Evolutionary conservation across 768 basidiomycete genomes (phyloP).

Genomic region (Tricholoma sp.): DNA sequence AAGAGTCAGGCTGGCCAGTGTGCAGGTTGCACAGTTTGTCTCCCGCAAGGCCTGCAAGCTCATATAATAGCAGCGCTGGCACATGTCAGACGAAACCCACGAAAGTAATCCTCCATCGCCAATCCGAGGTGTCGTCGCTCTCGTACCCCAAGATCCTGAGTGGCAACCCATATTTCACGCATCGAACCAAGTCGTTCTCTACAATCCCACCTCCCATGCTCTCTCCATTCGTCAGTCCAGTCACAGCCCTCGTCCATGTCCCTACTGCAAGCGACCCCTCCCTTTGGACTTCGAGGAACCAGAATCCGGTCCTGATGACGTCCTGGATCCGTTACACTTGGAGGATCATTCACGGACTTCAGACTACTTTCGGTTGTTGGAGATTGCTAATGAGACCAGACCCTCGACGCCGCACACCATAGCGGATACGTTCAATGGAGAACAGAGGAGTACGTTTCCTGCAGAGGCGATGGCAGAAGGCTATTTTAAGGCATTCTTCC

Average conservation of each 20-base stretch:
- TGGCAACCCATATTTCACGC: conserved; percentile 82
- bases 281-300: conserved; percentile 36
- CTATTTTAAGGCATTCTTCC: conserved; percentile 91
- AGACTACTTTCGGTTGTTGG: conserved; percentile 80
- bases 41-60: background rate
- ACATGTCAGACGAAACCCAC: conserved; percentile 8
- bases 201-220: conserved; percentile 82
- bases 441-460: conserved; percentile 41
- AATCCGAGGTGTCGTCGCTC: conserved; percentile 11
- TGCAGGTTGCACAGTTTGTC: background rate
- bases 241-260: conserved; percentile 41
- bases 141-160: conserved; percentile 23
- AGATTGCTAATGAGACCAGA: conserved; percentile 62
- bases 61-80: background rate
- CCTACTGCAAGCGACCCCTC: conserved; percentile 67
- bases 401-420: conserved; percentile 45
- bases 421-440: conserved; percentile 1
- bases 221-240: conserved; percentile 52
- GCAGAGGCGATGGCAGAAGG: conserved; percentile 82
- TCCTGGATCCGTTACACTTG: conserved; percentile 28
- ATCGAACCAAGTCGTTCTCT: conserved; percentile 85
- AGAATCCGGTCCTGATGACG: conserved; percentile 23
- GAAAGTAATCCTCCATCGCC: conserved; percentile 14
- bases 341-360: conserved; percentile 49
- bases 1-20: background rate